phyloP scores from a whole-genome alignment of 2,329 filamentous ascomycete genomes.

The Plenodomus lindquistii region DNA sequence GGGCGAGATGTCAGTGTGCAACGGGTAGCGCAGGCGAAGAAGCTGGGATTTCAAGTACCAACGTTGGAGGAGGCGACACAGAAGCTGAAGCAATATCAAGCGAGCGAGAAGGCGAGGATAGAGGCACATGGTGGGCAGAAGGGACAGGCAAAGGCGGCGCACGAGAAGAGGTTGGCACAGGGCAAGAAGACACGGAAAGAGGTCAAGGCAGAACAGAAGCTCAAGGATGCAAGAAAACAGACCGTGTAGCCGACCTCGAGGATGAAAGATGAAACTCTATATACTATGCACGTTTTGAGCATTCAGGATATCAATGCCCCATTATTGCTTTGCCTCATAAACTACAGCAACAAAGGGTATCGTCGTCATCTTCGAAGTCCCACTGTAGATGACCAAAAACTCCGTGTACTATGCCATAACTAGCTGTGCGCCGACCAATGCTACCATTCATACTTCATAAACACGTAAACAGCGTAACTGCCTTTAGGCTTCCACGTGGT shows the following conservation, averaged over 20 bases:
- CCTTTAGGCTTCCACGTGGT: conserved; percentile 28
- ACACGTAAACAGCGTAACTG: conserved; percentile 14
- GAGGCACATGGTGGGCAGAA: conserved; percentile 30
- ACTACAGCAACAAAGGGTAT: conserved; percentile 38
- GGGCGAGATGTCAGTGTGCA: conserved; percentile 33
- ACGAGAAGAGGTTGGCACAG: conserved; percentile 29
- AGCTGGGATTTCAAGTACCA: conserved; percentile 33
- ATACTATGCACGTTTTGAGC: neutral
- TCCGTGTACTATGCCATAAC: conserved; percentile 29
- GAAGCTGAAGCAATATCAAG: conserved; percentile 28
- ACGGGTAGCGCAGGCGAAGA: conserved; percentile 33
- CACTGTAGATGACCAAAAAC: conserved; percentile 29
- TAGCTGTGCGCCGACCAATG: conserved; percentile 27
- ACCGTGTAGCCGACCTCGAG: conserved; percentile 8
- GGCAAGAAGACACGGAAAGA: conserved; percentile 31
- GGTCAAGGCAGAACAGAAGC: conserved; percentile 25
- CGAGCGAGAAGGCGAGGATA: conserved; percentile 20
- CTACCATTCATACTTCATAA: conserved; percentile 21
- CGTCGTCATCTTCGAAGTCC: conserved; percentile 26
- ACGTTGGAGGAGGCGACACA: conserved; percentile 37
- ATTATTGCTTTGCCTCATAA: conserved; percentile 3
- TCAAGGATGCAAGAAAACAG: conserved; percentile 28
- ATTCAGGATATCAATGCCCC: neutral
- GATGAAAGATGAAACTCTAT: neutral
- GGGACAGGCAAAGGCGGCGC: conserved; percentile 30